phyloP scores from a whole-genome alignment of 345 rosid species.

The Garcia nutans region DNA sequence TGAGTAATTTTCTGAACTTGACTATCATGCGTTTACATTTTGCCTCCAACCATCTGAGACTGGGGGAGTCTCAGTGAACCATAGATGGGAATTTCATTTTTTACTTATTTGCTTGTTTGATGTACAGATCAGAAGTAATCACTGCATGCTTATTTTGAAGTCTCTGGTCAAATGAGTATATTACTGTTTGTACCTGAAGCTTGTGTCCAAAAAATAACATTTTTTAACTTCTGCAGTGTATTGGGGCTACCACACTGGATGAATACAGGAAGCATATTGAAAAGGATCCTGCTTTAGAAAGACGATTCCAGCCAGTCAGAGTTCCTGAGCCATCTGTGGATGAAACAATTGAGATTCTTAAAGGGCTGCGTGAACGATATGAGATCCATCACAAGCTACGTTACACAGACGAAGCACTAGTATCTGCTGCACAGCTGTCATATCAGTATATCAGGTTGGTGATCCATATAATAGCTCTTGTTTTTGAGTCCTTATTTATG shows the following conservation, averaged over 20 bases:
- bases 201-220: not conserved
- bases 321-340: constrained; percentile 98
- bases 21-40: not conserved
- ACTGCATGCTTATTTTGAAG: not conserved
- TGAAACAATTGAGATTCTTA: constrained; percentile 87
- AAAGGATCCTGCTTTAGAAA: constrained; percentile 98
- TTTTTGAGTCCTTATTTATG: not conserved
- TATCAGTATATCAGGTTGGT: constrained; percentile 93
- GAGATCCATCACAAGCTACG: constrained; percentile 99
- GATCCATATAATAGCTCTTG: not conserved
- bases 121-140: not conserved
- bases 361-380: constrained; percentile 88
- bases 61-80: not conserved
- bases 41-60: not conserved
- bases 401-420: constrained; percentile 87
- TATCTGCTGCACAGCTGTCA: constrained; percentile 87
- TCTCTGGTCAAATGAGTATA: not conserved
- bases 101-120: not conserved
- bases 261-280: constrained; percentile 98
- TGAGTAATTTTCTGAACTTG: not conserved
- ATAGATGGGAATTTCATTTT: not conserved
- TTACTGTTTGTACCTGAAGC: not conserved
- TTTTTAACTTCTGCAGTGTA: constrained; percentile 60
- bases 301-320: constrained; percentile 98
- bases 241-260: constrained; percentile 98